phyloP scores from a whole-genome alignment of 192 early-diverging fungal species.

The Coemansia sp. region DNA sequence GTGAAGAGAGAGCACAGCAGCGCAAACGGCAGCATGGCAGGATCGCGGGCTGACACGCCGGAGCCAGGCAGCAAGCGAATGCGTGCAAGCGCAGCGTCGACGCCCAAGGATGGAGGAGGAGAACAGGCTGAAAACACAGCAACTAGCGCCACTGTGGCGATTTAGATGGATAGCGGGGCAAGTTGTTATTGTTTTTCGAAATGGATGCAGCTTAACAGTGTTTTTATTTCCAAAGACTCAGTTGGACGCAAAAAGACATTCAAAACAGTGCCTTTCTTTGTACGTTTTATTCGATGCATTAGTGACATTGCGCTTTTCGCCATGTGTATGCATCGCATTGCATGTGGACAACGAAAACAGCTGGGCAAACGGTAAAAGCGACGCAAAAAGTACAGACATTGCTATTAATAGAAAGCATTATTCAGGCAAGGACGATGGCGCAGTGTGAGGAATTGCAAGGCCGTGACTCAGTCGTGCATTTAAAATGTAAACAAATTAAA shows the following conservation, averaged over 20 bases:
- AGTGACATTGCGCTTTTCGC: neutral
- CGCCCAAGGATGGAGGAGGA: conserved; percentile 12
- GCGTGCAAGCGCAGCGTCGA: conserved; percentile 19
- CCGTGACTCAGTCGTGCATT: neutral
- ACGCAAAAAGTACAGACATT: neutral
- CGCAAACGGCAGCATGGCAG: conserved; percentile 18
- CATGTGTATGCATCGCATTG: neutral
- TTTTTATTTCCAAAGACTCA: neutral
- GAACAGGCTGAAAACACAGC: conserved; percentile 10
- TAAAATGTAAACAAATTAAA: conserved; percentile 1
- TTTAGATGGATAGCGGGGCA: neutral
- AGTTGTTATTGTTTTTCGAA: neutral
- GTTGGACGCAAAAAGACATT: neutral
- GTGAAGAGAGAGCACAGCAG: conserved; percentile 15
- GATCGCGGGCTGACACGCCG: conserved; percentile 35
- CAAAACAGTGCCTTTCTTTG: too few species aligned
- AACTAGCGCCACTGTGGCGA: conserved; percentile 8
- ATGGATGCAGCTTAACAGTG: neutral
- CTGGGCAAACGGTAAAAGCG: neutral
- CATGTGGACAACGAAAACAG: neutral
- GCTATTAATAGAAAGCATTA: neutral
- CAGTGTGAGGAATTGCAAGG: neutral
- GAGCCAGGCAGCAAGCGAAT: conserved; percentile 30
- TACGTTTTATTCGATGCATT: too few species aligned
- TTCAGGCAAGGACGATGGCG: neutral